Percentiles rank a stretch among this genome's conserved stretches.
Evolutionary conservation across 179 eudicot species (phyloP).

Genomic region (Corrigiola litoralis): DNA sequence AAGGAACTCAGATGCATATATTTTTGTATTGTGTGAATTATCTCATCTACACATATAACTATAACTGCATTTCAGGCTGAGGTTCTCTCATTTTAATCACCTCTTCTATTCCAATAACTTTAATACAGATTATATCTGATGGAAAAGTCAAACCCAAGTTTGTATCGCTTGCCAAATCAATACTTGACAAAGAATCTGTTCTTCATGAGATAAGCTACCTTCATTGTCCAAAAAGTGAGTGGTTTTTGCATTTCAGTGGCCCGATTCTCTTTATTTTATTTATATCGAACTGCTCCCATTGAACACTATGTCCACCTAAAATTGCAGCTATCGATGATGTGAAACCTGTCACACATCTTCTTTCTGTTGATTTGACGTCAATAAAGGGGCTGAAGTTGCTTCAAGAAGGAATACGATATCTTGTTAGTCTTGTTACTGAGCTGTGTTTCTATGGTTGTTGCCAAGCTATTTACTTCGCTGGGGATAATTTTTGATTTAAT

Average conservation of each 20-base stretch:
- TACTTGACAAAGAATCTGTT: conserved; percentile 62
- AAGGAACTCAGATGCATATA: neutral
- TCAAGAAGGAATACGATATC: conserved; percentile 82
- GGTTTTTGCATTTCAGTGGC: conserved; percentile 9
- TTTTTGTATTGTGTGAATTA: no score
- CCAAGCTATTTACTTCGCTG: neutral
- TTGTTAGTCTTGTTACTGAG: conserved; percentile 46
- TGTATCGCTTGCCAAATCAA: conserved; percentile 59
- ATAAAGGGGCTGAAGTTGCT: conserved; percentile 71
- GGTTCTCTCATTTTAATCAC: neutral
- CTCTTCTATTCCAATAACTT: neutral
- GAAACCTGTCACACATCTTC: conserved; percentile 96
- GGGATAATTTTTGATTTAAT: neutral
- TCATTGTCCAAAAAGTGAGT: conserved; percentile 88
- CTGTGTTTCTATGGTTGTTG: conserved; percentile 5
- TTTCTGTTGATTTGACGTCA: conserved; percentile 67
- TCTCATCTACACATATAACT: conserved; percentile 6
- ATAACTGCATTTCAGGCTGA: neutral
- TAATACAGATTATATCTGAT: conserved; percentile 72
- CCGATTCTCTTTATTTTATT: neutral
- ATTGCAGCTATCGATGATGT: conserved; percentile 74
- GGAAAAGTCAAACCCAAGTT: conserved; percentile 76
- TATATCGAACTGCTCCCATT: conserved; percentile 8
- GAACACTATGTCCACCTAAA: conserved; percentile 18
- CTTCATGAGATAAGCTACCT: conserved; percentile 64